Percentiles rank a stretch among this genome's conserved stretches.
Evolutionary conservation across 2,329 filamentous ascomycete species (phyloP).

Genomic region (Colletotrichum siamense): DNA sequence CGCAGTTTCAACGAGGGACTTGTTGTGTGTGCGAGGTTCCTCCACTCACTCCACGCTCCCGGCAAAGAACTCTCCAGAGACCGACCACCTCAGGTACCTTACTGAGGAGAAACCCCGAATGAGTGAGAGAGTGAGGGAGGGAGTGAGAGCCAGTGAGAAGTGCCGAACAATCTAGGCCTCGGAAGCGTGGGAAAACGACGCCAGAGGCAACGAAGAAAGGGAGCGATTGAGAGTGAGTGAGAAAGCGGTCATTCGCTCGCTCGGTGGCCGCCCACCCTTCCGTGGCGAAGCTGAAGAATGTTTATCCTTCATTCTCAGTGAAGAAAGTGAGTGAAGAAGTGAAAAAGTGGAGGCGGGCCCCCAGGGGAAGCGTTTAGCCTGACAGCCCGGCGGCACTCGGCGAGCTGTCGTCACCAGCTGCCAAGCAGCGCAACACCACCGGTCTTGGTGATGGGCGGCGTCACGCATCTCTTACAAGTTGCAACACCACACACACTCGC

Average conservation of each 20-base stretch:
- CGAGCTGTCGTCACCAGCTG: not conserved
- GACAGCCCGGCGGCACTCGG: not conserved
- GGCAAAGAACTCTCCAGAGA: constrained; percentile 20
- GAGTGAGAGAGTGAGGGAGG: not conserved
- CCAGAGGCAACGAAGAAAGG: not conserved
- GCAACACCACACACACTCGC: not conserved
- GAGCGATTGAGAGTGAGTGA: not conserved
- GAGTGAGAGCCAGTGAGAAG: not conserved
- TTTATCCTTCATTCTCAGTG: constrained; percentile 2
- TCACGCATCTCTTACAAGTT: not conserved
- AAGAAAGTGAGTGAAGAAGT: not conserved
- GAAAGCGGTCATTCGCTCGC: not conserved
- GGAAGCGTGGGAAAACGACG: constrained; percentile 3
- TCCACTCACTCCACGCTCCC: not conserved
- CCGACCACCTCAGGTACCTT: not conserved
- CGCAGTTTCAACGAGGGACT: not conserved
- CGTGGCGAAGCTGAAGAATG: constrained; percentile 5
- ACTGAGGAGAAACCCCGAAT: not conserved
- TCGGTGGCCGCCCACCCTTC: not conserved
- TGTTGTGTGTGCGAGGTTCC: not conserved
- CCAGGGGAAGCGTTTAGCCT: constrained; percentile 8
- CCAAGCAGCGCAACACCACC: not conserved
- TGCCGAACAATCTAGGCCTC: not conserved
- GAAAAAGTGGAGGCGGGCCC: not conserved
- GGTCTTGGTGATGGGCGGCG: not conserved